These are phyloP conservation scores for Nemania serpens DNA, from an alignment of 2,329 filamentous ascomycete genomes.

Conservation along the genomic window DNA sequence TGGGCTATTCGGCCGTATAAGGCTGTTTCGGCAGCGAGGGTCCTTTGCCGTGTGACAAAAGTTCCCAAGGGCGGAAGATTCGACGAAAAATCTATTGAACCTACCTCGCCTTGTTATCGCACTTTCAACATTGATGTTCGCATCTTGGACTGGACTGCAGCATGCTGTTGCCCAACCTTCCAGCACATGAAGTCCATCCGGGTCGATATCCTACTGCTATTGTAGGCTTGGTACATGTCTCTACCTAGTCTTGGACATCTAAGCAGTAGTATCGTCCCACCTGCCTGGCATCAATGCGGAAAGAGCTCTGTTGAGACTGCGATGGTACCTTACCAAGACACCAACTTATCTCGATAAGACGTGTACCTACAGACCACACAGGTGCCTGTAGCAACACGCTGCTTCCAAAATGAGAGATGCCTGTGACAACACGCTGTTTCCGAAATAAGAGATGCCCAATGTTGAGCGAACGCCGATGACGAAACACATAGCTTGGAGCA, in stretches of 20 bases:
- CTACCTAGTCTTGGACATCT: too few species aligned
- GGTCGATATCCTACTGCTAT: too few species aligned
- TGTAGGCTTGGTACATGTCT: too few species aligned
- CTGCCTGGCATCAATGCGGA: constrained; percentile 1
- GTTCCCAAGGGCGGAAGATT: too few species aligned
- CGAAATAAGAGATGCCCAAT: constrained; percentile 1
- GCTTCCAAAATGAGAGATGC: constrained; percentile 1
- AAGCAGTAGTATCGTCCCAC: not conserved
- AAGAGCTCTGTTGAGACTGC: not conserved
- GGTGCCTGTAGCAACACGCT: too few species aligned
- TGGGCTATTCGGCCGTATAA: too few species aligned
- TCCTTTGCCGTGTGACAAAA: too few species aligned
- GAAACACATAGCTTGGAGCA: not conserved
- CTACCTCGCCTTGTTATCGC: not conserved
- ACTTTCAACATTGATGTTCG: not conserved
- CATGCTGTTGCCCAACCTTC: not conserved
- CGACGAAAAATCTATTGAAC: not conserved
- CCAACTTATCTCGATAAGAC: constrained; percentile 3
- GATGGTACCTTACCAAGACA: constrained; percentile 2
- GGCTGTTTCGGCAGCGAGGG: too few species aligned
- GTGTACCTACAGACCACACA: too few species aligned
- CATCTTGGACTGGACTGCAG: not conserved
- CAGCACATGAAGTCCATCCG: too few species aligned
- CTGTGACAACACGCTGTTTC: too few species aligned
- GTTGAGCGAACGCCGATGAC: not conserved